Evolutionary conservation across 106 monocot genomes (phyloP).

Genomic region (Iris macrosiphon): DNA sequence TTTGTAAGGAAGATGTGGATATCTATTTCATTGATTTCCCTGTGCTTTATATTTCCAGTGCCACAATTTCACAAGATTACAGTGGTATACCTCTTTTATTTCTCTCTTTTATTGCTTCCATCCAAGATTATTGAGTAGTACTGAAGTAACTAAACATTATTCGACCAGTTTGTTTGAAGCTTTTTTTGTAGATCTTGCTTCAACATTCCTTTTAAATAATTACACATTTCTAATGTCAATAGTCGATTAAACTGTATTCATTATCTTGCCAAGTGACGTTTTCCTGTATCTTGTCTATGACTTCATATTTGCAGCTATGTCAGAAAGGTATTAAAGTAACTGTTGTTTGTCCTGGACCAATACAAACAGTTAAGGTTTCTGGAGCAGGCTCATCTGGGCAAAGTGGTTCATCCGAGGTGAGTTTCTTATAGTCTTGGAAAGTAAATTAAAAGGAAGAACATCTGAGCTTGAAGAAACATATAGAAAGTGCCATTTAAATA

Average conservation of each 20-base stretch:
- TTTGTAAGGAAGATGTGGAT: neutral
- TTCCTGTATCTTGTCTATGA: neutral
- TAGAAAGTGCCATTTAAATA: no score
- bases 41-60: no score
- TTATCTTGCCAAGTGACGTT: neutral
- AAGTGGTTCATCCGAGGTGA: conserved; percentile 46
- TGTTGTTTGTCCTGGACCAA: conserved; percentile 90
- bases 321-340: conserved; percentile 81
- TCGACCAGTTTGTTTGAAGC: neutral
- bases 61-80: no score
- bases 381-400: conserved; percentile 22
- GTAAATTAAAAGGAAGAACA: no score
- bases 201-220: neutral
- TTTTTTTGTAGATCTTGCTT: neutral
- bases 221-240: neutral
- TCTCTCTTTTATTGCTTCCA: neutral
- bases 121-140: neutral
- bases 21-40: no score
- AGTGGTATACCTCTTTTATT: neutral
- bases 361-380: conserved; percentile 46
- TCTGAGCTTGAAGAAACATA: no score
- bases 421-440: neutral
- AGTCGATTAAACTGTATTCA: neutral
- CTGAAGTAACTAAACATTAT: neutral
- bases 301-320: conserved; percentile 43